Evolutionary conservation across 1,284 basidiomycete genomes (phyloP).

Genomic region (Marasmius sp.): DNA sequence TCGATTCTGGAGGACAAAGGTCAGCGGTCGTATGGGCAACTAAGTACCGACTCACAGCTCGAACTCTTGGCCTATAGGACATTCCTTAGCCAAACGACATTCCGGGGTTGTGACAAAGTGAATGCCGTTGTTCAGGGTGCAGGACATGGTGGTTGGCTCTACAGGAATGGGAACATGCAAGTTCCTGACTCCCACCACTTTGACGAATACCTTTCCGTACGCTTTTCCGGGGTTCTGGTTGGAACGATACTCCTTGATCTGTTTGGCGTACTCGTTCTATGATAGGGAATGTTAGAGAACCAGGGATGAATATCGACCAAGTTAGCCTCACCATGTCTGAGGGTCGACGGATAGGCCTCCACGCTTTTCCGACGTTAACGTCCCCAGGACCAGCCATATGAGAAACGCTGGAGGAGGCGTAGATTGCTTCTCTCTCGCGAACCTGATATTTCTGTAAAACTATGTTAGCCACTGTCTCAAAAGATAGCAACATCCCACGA

Average conservation of each 20-base stretch:
- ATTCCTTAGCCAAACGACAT: conserved; percentile 59
- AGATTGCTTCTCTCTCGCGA: conserved; percentile 74
- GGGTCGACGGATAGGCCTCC: conserved; percentile 84
- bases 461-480: not conserved
- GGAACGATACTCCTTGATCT: conserved; percentile 79
- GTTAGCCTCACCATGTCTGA: conserved; percentile 81
- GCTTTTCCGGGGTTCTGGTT: conserved; percentile 78
- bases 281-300: conserved; percentile 6
- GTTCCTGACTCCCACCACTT: conserved; percentile 79
- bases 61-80: conserved; percentile 88
- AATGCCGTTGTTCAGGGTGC: conserved; percentile 94
- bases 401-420: conserved; percentile 75
- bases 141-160: conserved; percentile 76
- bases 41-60: conserved; percentile 60
- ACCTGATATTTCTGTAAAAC: conserved; percentile 54
- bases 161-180: conserved; percentile 75
- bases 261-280: conserved; percentile 90
- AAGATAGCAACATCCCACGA: conserved; percentile 2
- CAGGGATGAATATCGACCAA: not conserved
- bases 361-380: conserved; percentile 80
- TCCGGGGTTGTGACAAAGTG: conserved; percentile 95
- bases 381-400: conserved; percentile 77
- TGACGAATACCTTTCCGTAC: conserved; percentile 92
- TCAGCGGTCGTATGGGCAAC: not conserved
- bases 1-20: conserved; percentile 58